These are phyloP conservation scores for Aspergillus ochraceus DNA, from an alignment of 2,329 filamentous ascomycete genomes.

Conservation along the genomic window DNA sequence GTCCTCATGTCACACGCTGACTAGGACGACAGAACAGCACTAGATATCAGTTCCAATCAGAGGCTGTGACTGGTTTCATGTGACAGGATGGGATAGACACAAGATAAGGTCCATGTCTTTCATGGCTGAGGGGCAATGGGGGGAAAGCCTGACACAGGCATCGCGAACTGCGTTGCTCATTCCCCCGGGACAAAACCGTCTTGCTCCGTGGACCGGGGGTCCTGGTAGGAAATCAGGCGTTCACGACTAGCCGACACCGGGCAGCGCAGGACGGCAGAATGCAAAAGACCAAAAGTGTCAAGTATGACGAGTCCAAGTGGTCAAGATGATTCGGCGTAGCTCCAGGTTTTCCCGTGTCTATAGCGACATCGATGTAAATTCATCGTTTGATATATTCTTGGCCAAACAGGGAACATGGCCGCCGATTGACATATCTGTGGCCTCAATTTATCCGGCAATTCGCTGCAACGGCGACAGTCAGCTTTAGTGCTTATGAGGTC, in stretches of 20 bases:
- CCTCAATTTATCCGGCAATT: background rate
- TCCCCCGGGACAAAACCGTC: too few species aligned
- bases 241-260: background rate
- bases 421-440: background rate
- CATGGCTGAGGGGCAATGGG: too few species aligned
- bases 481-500: background rate
- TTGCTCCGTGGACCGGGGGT: background rate
- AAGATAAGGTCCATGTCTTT: too few species aligned
- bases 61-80: background rate
- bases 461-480: background rate
- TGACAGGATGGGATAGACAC: background rate
- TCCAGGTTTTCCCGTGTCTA: background rate
- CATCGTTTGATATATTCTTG: background rate
- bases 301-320: background rate
- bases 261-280: background rate
- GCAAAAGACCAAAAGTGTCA: background rate
- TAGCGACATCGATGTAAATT: background rate
- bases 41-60: background rate
- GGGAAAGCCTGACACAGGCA: too few species aligned
- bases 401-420: background rate
- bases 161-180: too few species aligned
- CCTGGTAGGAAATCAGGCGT: background rate
- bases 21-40: background rate
- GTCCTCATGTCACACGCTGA: background rate
- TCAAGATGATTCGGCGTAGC: too few species aligned